These are phyloP conservation scores for Quercus cerris DNA, from an alignment of 306 rosid genomes.

Conservation along the genomic window DNA sequence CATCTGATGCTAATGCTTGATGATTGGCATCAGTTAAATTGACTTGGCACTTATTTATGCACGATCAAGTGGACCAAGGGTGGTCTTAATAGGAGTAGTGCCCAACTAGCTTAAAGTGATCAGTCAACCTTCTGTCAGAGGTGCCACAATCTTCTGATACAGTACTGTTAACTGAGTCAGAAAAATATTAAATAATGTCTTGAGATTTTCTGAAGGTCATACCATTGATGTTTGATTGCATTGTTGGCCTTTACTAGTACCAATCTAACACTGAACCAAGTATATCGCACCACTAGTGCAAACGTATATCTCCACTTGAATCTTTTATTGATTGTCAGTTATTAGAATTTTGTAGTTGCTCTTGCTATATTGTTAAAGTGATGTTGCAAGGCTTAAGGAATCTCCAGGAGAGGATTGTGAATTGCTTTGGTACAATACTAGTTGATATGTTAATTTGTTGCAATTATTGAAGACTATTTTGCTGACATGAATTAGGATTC, in stretches of 20 bases:
- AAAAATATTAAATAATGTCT: not conserved
- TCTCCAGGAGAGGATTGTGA: not conserved
- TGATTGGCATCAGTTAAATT: not conserved
- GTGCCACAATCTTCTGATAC: not conserved
- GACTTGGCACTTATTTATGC: not conserved
- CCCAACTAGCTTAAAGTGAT: not conserved
- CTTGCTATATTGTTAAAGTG: not conserved
- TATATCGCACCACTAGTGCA: no score
- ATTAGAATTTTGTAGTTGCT: not conserved
- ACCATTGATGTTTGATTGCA: not conserved
- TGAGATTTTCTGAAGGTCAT: not conserved
- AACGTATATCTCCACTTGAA: not conserved
- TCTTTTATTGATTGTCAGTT: not conserved
- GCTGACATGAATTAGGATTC: constrained; percentile 48
- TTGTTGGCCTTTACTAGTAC: not conserved
- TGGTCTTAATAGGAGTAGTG: not conserved
- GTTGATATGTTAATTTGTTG: constrained; percentile 11
- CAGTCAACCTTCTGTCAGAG: not conserved
- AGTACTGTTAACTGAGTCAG: not conserved
- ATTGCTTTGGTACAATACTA: constrained; percentile 2
- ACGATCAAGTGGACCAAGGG: constrained; percentile 4
- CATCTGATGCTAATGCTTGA: not conserved
- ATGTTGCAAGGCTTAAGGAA: not conserved
- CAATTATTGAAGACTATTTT: not conserved
- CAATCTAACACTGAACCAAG: no score